Percentiles rank a stretch among this genome's conserved stretches.
These are phyloP conservation scores for Cicer judaicum DNA, from an alignment of 306 rosid genomes.

Conservation along the genomic window DNA sequence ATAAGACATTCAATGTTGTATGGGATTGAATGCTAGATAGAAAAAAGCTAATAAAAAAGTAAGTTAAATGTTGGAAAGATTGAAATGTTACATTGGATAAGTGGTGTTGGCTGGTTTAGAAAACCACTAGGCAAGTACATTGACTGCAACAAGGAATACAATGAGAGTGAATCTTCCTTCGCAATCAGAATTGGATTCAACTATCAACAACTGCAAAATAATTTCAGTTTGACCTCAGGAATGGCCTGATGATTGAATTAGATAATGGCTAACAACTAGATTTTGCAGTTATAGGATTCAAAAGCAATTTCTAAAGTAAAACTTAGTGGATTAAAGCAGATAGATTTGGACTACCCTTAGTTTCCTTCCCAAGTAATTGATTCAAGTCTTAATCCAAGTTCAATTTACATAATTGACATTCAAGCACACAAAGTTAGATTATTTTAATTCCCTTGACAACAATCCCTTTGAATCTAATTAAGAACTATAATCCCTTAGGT, in stretches of 20 bases:
- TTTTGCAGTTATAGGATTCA: not conserved
- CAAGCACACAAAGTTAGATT: not conserved
- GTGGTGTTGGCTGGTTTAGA: conserved; percentile 7
- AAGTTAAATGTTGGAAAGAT: not conserved
- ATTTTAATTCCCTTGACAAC: not conserved
- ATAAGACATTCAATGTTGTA: not conserved
- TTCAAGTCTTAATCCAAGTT: not conserved
- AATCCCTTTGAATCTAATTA: not conserved
- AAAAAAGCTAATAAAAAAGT: not conserved
- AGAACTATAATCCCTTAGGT: not conserved
- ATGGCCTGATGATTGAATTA: not conserved
- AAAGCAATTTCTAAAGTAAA: not conserved
- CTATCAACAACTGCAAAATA: not conserved
- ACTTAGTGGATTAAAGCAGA: not conserved
- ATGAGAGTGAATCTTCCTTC: not conserved
- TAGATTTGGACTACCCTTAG: not conserved
- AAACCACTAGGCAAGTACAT: conserved; percentile 3
- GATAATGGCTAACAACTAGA: not conserved
- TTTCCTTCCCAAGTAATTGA: not conserved
- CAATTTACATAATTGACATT: not conserved
- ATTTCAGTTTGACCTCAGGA: not conserved
- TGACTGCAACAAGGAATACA: not conserved
- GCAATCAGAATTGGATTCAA: not conserved
- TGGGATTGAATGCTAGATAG: not conserved
- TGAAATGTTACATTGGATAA: not conserved